Conservation (phyloP, 2,329 filamentous ascomycete species). For the Fusarium pseudograminearum region DNA sequence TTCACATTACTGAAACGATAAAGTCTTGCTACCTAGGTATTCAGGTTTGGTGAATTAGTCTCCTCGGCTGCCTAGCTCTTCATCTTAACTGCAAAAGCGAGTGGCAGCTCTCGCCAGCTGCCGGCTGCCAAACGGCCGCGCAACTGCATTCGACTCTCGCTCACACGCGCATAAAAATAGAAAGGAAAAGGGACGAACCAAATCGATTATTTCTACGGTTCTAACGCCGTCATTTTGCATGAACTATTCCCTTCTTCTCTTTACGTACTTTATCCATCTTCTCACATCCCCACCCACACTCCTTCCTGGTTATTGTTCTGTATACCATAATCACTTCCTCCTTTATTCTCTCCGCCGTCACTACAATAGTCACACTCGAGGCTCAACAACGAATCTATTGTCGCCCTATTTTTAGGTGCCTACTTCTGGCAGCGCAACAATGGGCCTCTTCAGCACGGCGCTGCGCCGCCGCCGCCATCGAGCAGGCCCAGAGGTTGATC, state of each 20-base stretch:
- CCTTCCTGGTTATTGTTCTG: slow-evolving; percentile 21
- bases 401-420: background rate
- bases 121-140: slow-evolving; percentile 25
- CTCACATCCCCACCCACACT: slow-evolving; percentile 3
- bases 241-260: background rate
- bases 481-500: slow-evolving; percentile 42
- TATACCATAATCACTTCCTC: slow-evolving; percentile 1
- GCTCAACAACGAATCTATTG: background rate
- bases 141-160: background rate
- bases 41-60: too few species aligned
- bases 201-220: background rate
- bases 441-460: slow-evolving; percentile 40
- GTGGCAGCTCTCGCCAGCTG: slow-evolving; percentile 34
- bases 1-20: background rate
- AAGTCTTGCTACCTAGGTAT: background rate
- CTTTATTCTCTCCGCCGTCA: background rate
- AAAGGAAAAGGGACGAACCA: background rate
- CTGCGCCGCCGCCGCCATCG: slow-evolving; percentile 29
- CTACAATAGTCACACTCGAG: background rate
- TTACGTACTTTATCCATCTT: background rate
- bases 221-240: background rate
- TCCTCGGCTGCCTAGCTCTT: background rate
- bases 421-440: slow-evolving; percentile 17
- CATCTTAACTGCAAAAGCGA: background rate
- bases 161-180: background rate